phyloP scores from a whole-genome alignment of 177 flowering plant species.

The Vitis hybrid region DNA sequence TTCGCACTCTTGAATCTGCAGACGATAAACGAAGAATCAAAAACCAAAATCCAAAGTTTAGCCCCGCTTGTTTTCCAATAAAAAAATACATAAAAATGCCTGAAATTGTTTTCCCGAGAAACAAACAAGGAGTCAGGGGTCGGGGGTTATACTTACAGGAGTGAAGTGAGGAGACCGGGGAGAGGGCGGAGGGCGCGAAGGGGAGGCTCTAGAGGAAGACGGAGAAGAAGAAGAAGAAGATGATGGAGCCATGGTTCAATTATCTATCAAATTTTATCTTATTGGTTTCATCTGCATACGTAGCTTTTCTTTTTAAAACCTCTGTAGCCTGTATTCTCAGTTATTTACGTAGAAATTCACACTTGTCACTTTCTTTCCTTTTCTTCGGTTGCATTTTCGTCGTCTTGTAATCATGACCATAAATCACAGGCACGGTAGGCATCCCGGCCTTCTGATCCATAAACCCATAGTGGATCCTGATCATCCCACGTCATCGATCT shows the following conservation, averaged over 20 bases:
- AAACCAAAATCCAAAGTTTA: neutral
- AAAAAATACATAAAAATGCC: neutral
- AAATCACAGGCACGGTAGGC: neutral
- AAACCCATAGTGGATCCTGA: neutral
- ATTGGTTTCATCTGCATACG: neutral
- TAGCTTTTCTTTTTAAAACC: neutral
- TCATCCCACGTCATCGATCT: neutral
- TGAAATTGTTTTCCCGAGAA: neutral
- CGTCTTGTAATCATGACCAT: conserved; percentile 23
- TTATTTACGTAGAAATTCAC: neutral
- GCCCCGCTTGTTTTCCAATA: too few species aligned
- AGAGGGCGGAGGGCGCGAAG: conserved; percentile 28
- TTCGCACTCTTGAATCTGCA: conserved; percentile 48
- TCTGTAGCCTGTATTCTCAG: neutral
- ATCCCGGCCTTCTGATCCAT: neutral
- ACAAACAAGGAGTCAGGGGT: neutral
- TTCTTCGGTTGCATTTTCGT: conserved; percentile 19
- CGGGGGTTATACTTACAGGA: conserved; percentile 43
- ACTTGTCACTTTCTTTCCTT: conserved; percentile 3
- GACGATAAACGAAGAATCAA: neutral
- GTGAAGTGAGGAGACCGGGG: conserved; percentile 46
- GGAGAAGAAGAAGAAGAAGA: conserved; percentile 33
- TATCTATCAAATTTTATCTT: neutral
- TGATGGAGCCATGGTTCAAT: conserved; percentile 32
- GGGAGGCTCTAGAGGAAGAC: conserved; percentile 31